phyloP scores from a whole-genome alignment of 1,284 basidiomycete species.

The Peniophora sp. region DNA sequence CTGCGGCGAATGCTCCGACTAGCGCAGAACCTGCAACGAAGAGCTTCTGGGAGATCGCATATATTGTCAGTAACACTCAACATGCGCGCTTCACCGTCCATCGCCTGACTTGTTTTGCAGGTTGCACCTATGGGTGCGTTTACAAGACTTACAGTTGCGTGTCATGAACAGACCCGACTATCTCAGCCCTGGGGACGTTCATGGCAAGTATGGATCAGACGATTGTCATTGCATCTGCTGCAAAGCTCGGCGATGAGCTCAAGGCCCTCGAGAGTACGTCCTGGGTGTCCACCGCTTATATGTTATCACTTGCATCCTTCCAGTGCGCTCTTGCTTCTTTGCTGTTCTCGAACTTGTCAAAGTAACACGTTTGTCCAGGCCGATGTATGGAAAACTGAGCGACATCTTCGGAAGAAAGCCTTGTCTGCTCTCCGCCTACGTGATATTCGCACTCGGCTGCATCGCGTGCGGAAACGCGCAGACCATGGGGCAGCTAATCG shows the following conservation, averaged over 20 bases:
- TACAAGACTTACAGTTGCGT: too few relatives aligned
- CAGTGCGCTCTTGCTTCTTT: constrained; percentile 30
- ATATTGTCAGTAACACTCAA: too few relatives aligned
- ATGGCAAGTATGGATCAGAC: constrained; percentile 51
- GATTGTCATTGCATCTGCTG: constrained; percentile 51
- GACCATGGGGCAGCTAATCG: constrained; percentile 50
- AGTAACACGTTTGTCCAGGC: constrained; percentile 25
- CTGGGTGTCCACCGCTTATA: constrained; percentile 58
- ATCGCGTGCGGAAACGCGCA: constrained; percentile 44
- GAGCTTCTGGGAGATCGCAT: too few relatives aligned
- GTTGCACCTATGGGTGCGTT: not conserved
- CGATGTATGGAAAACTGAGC: constrained; percentile 55
- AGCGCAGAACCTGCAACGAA: too few relatives aligned
- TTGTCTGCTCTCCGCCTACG: constrained; percentile 48
- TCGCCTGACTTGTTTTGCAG: not conserved
- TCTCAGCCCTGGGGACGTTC: constrained; percentile 37
- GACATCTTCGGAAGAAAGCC: constrained; percentile 57
- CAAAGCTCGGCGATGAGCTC: constrained; percentile 53
- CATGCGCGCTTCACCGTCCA: too few relatives aligned
- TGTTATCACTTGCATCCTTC: constrained; percentile 51
- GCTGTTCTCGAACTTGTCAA: not conserved
- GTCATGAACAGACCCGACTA: too few relatives aligned
- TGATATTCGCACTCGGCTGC: constrained; percentile 46
- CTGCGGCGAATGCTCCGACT: too few relatives aligned
- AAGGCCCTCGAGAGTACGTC: constrained; percentile 55